These are phyloP conservation scores for Quercus phellos DNA, from an alignment of 331 rosid genomes.

Conservation along the genomic window DNA sequence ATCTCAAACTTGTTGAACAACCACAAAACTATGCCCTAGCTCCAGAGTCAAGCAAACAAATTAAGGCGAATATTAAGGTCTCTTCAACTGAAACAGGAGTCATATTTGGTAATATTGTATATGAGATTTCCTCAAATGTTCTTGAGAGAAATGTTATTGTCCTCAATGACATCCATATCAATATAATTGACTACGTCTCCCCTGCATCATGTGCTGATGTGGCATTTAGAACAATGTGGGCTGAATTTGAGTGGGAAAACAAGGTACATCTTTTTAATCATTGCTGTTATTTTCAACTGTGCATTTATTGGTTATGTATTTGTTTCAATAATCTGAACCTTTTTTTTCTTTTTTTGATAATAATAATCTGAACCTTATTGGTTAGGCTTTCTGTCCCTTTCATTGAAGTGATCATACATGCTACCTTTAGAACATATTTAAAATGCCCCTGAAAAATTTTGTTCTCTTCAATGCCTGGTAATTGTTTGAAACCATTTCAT, in stretches of 20 bases:
- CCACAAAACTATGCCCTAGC: conserved; percentile 96
- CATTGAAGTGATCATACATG: not conserved
- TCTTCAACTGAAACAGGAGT: conserved; percentile 98
- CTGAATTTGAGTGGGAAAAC: conserved; percentile 99
- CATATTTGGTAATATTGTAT: conserved; percentile 95
- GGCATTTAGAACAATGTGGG: conserved; percentile 98
- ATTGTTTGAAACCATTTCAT: not conserved
- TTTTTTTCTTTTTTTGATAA: too few relatives aligned
- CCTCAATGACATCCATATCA: conserved; percentile 96
- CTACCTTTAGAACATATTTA: not conserved
- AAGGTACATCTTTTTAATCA: conserved; percentile 49
- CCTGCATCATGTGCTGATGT: conserved; percentile 94
- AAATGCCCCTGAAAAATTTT: not conserved
- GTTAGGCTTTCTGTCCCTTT: not conserved
- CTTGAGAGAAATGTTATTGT: conserved; percentile 91
- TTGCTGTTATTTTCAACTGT: not conserved
- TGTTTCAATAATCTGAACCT: not conserved
- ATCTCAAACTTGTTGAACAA: conserved; percentile 96
- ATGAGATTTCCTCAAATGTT: conserved; percentile 87
- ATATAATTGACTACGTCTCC: conserved; percentile 98
- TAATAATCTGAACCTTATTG: not conserved
- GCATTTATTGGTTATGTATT: not conserved
- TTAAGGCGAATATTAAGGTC: conserved; percentile 96
- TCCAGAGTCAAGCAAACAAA: conserved; percentile 94
- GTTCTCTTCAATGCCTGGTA: not conserved